Percentiles rank a stretch among this genome's conserved stretches.
These are phyloP conservation scores for Cairneyella variabilis DNA, from an alignment of 495 filamentous ascomycete genomes.

Conservation along the genomic window DNA sequence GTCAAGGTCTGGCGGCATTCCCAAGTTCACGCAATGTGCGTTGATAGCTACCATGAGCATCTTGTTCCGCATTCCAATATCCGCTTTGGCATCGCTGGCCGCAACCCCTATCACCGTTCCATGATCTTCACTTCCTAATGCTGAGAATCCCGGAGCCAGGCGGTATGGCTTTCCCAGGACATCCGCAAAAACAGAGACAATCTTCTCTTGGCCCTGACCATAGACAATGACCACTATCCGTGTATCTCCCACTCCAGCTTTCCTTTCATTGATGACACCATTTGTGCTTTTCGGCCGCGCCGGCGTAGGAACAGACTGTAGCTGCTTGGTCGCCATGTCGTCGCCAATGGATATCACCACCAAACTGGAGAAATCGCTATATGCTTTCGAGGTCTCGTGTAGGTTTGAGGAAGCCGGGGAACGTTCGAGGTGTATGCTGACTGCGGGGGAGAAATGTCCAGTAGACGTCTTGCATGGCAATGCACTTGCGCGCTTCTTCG, in stretches of 20 bases:
- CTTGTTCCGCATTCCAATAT: slow-evolving; percentile 47
- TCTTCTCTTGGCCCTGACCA: slow-evolving; percentile 55
- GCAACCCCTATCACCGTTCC: slow-evolving; percentile 53
- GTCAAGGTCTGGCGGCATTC: slow-evolving; percentile 59
- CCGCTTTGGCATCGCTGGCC: slow-evolving; percentile 46
- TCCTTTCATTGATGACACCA: slow-evolving; percentile 27
- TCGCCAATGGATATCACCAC: not conserved
- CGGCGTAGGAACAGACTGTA: slow-evolving; percentile 26
- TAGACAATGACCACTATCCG: slow-evolving; percentile 59
- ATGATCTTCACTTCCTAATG: slow-evolving; percentile 36
- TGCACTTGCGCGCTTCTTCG: slow-evolving; percentile 2
- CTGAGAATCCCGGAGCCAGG: slow-evolving; percentile 47
- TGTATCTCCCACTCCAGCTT: slow-evolving; percentile 34
- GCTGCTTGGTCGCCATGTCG: slow-evolving; percentile 27
- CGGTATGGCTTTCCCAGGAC: slow-evolving; percentile 64
- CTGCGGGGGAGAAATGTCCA: slow-evolving; percentile 8
- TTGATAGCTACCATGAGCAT: slow-evolving; percentile 60
- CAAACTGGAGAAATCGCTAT: slow-evolving; percentile 11
- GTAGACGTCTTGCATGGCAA: slow-evolving; percentile 19
- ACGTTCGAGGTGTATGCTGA: slow-evolving; percentile 4
- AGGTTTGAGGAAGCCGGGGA: not conserved
- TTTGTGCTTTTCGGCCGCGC: slow-evolving; percentile 26
- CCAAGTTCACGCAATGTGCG: slow-evolving; percentile 66
- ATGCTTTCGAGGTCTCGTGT: not conserved
- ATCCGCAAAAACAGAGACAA: slow-evolving; percentile 64